Evolutionary conservation across 768 basidiomycete species (phyloP).

Genomic region (Leccinum boreale): DNA sequence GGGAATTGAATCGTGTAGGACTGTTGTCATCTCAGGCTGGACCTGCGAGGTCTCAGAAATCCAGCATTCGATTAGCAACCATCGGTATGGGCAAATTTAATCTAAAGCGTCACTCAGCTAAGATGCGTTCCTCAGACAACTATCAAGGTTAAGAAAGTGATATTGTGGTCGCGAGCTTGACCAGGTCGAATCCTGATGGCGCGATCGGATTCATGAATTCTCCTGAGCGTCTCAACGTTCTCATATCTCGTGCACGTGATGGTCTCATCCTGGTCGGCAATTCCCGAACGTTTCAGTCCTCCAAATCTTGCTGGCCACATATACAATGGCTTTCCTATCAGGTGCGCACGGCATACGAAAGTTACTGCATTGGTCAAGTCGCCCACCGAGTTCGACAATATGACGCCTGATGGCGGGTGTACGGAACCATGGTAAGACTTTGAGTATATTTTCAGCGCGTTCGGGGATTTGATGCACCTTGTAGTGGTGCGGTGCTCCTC

Average conservation of each 20-base stretch:
- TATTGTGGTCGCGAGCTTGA: constrained; percentile 60
- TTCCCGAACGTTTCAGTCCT: constrained; percentile 49
- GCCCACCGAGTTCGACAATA: constrained; percentile 47
- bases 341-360: constrained; percentile 54
- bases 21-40: constrained; percentile 40
- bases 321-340: constrained; percentile 57
- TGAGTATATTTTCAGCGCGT: background rate
- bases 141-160: constrained; percentile 77
- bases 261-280: constrained; percentile 68
- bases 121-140: constrained; percentile 45
- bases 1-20: constrained; percentile 57
- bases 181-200: constrained; percentile 50
- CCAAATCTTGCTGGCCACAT: constrained; percentile 47
- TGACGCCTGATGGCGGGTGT: constrained; percentile 65
- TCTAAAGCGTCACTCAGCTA: background rate
- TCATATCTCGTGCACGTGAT: constrained; percentile 66
- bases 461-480: background rate
- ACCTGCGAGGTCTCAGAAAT: constrained; percentile 35
- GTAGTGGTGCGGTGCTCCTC: constrained; percentile 46
- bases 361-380: constrained; percentile 35
- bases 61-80: constrained; percentile 54
- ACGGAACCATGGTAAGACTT: constrained; percentile 50
- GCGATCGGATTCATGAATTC: constrained; percentile 74
- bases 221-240: constrained; percentile 66
- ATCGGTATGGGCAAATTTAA: constrained; percentile 44